phyloP scores from a whole-genome alignment of 164 flowering plant species.

The Aristolochia californica region DNA sequence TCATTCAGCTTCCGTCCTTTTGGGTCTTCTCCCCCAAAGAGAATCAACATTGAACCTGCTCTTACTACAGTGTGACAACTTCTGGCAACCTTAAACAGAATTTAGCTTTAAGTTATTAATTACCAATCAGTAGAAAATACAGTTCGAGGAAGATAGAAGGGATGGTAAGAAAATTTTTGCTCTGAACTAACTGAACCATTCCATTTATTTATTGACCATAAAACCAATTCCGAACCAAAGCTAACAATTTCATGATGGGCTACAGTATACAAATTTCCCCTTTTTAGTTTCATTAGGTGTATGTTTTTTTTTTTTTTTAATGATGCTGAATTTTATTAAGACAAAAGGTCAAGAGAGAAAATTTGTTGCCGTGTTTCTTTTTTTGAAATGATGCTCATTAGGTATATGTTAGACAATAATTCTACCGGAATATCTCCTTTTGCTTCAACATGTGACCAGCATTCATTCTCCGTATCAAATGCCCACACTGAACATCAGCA shows the following conservation, averaged over 20 bases:
- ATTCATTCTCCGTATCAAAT: conserved; percentile 81
- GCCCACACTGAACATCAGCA: conserved; percentile 71
- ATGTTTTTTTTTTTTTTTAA: no score
- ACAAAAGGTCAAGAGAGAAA: conserved; percentile 91
- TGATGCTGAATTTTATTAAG: no score
- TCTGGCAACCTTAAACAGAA: conserved; percentile 59
- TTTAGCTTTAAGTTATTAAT: background rate
- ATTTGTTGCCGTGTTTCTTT: no score
- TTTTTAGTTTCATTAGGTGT: no score
- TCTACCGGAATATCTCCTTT: conserved; percentile 94
- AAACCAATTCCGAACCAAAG: background rate
- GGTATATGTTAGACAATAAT: background rate
- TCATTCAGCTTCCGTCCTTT: conserved; percentile 86
- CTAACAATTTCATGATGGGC: no score
- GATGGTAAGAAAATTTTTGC: no score
- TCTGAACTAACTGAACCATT: no score
- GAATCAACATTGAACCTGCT: conserved; percentile 70
- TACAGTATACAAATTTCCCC: no score
- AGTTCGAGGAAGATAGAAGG: no score
- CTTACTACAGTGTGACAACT: conserved; percentile 81
- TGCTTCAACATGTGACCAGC: conserved; percentile 92
- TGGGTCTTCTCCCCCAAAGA: conserved; percentile 93
- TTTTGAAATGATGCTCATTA: no score
- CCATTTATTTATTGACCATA: no score
- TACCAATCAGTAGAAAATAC: no score